A percentile compares a stretch with the other conserved stretches of the same genome.
phyloP scores from a whole-genome alignment of 805 yeast species.

The Tetrapisispora arboricola region DNA sequence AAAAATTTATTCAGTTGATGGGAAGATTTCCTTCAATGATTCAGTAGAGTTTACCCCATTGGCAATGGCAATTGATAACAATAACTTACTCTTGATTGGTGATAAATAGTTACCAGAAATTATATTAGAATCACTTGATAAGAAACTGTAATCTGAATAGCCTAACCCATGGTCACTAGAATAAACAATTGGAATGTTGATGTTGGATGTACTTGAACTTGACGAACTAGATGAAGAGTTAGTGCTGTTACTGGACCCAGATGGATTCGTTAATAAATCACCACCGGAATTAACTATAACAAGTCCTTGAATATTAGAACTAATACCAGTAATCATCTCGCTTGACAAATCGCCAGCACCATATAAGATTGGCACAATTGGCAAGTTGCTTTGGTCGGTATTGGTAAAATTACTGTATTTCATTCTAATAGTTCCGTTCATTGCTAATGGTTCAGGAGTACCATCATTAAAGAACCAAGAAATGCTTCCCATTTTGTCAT shows the following conservation, averaged over 20 bases:
- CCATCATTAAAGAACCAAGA: constrained; percentile 20
- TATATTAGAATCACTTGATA: constrained; percentile 11
- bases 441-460: constrained; percentile 11
- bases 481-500: constrained; percentile 5
- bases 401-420: constrained; percentile 17
- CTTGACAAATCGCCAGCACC: constrained; percentile 15
- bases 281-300: constrained; percentile 14
- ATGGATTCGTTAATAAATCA: constrained; percentile 19
- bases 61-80: constrained; percentile 21
- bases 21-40: constrained; percentile 8
- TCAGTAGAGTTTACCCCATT: constrained; percentile 15
- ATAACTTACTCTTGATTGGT: constrained; percentile 26
- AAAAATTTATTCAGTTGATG: constrained; percentile 1
- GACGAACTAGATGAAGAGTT: constrained; percentile 9
- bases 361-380: constrained; percentile 22
- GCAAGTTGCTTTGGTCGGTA: constrained; percentile 1
- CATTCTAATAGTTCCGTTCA: constrained; percentile 16
- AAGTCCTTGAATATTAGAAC: constrained; percentile 14
- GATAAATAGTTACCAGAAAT: constrained; percentile 20
- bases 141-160: constrained; percentile 6
- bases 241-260: constrained; percentile 9
- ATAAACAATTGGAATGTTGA: constrained; percentile 18
- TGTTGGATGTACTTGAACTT: background rate
- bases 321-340: background rate
- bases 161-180: constrained; percentile 6